Base-by-base conservation (phyloP, 2,329 filamentous ascomycete species). In the Ilyonectria sp. region DNA sequence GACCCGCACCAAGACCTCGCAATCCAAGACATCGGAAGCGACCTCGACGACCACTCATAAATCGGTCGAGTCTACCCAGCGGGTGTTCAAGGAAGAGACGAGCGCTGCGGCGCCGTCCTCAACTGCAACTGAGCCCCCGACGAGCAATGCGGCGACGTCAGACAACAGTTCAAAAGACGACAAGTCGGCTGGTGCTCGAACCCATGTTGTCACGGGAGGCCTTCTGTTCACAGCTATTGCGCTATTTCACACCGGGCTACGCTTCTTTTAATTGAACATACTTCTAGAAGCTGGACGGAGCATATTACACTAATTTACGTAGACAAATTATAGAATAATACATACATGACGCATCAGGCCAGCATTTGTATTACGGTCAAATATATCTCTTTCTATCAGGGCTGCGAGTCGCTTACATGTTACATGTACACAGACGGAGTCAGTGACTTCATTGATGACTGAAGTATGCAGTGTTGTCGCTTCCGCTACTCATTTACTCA, bases 1-100 rank as follows among this genome's bases (percentile, higher is more conserved):
- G n/a, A 26, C 50, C 9, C 40, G 56, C 33, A 61, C 15, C 10
- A 53, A 49, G 23, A 44, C 52, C 2, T 43, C 63, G 13, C 19
- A 56, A n/a, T 44, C 55, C 9, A 40, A 64, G 23, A 50, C 54
- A 4, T 15, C n/a, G 1, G 19, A 54, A 10, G 7, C 59, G 21
- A 52, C 54, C 1, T 21, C 53, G 9, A 35, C 54, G 17, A 35
- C 37, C 33, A 37, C 55, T 6, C 26, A 26, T 26, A 26, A 26
- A 26, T 26, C 26, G 0, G 35, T 59, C n/a, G 60, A 55, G 17
- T 54, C 68, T 10, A 69, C 59, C 8, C 55, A 62, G 40, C 63
- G 50, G 5, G 65, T 70, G 9, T 69, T 68, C 33, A 70, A 70
- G 43, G 66, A 69, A 31, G 68, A 59, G 47, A 53, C 50, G 6